A percentile compares a stretch with the other conserved stretches of the same genome.
These are phyloP conservation scores for Auriscalpium microsporum DNA, from an alignment of 768 basidiomycete genomes.

Conservation along the genomic window DNA sequence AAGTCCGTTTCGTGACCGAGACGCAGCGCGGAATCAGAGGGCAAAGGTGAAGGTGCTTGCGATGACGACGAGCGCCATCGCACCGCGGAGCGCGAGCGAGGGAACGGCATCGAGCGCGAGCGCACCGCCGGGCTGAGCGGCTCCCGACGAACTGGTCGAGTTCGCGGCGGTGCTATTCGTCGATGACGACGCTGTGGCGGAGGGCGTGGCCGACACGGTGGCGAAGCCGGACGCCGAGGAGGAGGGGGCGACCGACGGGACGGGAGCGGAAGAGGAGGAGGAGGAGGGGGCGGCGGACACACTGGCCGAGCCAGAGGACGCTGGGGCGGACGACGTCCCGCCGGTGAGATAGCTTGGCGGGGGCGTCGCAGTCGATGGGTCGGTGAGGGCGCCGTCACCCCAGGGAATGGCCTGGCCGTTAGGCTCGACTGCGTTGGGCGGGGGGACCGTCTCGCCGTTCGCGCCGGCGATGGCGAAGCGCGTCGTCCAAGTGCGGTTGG, in stretches of 20 bases:
- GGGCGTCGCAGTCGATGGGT: constrained; percentile 28
- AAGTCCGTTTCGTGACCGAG: background rate
- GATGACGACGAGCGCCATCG: constrained; percentile 6
- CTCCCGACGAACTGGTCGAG: background rate
- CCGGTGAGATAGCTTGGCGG: constrained; percentile 1
- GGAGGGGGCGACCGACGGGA: background rate
- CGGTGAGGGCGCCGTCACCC: constrained; percentile 52
- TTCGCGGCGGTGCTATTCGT: background rate
- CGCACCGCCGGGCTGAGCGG: background rate
- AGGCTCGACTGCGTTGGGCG: constrained; percentile 48
- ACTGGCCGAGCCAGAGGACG: background rate
- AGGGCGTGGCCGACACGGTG: background rate
- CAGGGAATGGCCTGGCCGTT: constrained; percentile 41
- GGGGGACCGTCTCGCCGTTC: constrained; percentile 35
- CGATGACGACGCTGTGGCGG: background rate
- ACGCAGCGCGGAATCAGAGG: background rate
- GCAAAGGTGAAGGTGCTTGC: constrained; percentile 9
- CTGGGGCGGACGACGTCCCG: background rate
- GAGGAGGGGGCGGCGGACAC: background rate
- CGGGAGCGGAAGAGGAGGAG: background rate
- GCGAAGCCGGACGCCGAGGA: background rate
- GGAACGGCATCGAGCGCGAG: constrained; percentile 1
- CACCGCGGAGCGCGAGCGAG: background rate
- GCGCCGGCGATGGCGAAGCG: constrained; percentile 65
- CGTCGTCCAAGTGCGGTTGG: constrained; percentile 52